Conservation (phyloP, 805 yeast species). For the Monosporozyma servazzii region DNA sequence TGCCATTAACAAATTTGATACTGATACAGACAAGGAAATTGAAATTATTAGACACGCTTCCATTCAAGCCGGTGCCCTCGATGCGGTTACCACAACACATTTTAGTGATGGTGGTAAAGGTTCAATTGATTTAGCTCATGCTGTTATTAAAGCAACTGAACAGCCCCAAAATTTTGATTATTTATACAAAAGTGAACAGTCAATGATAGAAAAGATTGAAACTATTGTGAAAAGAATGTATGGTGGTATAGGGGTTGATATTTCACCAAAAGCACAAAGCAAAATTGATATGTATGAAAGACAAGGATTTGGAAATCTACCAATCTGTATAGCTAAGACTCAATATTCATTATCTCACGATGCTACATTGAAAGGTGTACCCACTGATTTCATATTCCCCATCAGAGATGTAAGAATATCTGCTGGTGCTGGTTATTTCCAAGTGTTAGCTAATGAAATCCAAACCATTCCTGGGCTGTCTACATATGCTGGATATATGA, state of each 20-base stretch:
- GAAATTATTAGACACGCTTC: conserved; percentile 74
- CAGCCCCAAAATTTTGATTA: conserved; percentile 43
- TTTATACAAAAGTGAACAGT: conserved; percentile 59
- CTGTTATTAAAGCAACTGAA: conserved; percentile 65
- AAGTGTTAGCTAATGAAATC: conserved; percentile 93
- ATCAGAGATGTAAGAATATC: conserved; percentile 90
- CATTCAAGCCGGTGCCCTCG: conserved; percentile 82
- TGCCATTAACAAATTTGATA: conserved; percentile 80
- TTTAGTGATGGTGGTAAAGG: conserved; percentile 96
- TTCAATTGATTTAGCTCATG: conserved; percentile 73
- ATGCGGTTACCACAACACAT: conserved; percentile 84
- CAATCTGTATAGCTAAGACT: conserved; percentile 95
- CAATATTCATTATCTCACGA: conserved; percentile 95
- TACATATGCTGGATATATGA: conserved; percentile 93
- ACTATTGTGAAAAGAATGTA: conserved; percentile 83
- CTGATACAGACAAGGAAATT: conserved; percentile 76
- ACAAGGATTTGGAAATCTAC: conserved; percentile 86
- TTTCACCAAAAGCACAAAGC: conserved; percentile 68
- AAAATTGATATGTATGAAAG: conserved; percentile 73
- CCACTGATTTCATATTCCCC: conserved; percentile 88
- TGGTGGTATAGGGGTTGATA: conserved; percentile 81
- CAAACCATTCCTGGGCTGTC: conserved; percentile 97
- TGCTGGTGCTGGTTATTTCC: conserved; percentile 93
- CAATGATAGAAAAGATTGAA: conserved; percentile 72
- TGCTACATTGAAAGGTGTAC: conserved; percentile 87